Evolutionary conservation across 371 early-diverging fungal species (phyloP).

Genomic region (Apophysomyces ossiformis): DNA sequence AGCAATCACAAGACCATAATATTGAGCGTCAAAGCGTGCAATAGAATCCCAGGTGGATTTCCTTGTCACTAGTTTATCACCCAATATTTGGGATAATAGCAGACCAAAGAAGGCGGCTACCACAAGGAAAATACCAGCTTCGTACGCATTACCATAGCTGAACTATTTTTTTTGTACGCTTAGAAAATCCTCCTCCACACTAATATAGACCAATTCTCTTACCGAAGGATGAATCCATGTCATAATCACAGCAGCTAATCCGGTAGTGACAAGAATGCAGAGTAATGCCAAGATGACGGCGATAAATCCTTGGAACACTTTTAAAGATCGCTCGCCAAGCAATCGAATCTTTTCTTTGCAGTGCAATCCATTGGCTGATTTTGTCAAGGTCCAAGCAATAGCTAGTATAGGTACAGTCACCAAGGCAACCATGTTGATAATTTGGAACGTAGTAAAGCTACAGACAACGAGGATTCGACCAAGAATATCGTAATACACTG

Average conservation of each 20-base stretch:
- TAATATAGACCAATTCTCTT: constrained; percentile 8
- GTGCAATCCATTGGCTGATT: neutral
- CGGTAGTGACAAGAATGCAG: neutral
- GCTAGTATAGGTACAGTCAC: constrained; percentile 33
- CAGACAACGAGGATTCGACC: constrained; percentile 53
- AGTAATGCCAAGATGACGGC: neutral
- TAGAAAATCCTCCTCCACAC: neutral
- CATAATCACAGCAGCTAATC: neutral
- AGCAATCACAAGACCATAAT: constrained; percentile 30
- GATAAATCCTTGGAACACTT: neutral
- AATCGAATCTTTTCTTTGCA: constrained; percentile 4
- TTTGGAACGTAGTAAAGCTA: constrained; percentile 47
- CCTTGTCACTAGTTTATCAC: constrained; percentile 21
- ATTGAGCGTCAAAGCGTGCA: constrained; percentile 16
- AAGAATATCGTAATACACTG: constrained; percentile 55
- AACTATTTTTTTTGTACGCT: neutral
- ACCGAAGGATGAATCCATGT: neutral
- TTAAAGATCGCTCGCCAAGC: neutral
- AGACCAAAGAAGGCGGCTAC: constrained; percentile 23
- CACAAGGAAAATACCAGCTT: constrained; percentile 20
- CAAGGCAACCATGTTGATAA: constrained; percentile 44
- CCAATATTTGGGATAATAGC: constrained; percentile 13
- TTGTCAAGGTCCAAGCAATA: neutral
- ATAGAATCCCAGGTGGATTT: constrained; percentile 7
- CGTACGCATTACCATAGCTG: constrained; percentile 20